Percentiles rank a stretch among this genome's conserved stretches.
Conservation (phyloP, 495 filamentous ascomycete genomes). For the Aeminium ludgeri region DNA sequence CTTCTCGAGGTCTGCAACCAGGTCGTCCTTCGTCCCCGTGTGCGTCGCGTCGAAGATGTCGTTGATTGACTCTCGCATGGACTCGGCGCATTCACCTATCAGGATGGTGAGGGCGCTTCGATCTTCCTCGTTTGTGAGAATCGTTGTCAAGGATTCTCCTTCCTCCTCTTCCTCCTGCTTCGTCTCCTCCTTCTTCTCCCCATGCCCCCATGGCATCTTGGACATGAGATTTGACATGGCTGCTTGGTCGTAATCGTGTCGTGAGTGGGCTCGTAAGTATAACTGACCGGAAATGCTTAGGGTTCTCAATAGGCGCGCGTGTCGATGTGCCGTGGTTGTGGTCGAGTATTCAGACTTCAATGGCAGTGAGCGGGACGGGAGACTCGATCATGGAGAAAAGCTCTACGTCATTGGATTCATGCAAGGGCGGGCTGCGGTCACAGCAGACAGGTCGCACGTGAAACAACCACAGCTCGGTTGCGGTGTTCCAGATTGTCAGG, state of each 20-base stretch:
- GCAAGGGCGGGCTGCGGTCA: too few species aligned
- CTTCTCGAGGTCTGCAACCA: conserved; percentile 7
- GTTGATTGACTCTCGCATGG: conserved; percentile 22
- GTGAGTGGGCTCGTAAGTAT: too few species aligned
- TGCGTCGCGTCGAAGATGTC: conserved; percentile 25
- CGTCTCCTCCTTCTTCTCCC: conserved; percentile 16
- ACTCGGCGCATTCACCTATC: conserved; percentile 25
- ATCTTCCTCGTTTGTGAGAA: conserved; percentile 22
- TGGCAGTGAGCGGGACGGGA: too few species aligned
- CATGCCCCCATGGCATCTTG: conserved; percentile 3
- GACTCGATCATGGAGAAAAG: too few species aligned
- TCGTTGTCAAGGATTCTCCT: conserved; percentile 22
- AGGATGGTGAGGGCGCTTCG: conserved; percentile 25
- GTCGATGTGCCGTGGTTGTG: too few species aligned
- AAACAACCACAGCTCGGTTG: too few species aligned
- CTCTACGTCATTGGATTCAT: neutral
- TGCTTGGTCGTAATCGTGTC: neutral
- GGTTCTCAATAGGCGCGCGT: too few species aligned
- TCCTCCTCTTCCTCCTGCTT: conserved; percentile 11
- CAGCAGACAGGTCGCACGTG: too few species aligned
- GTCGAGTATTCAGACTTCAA: too few species aligned
- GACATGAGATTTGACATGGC: conserved; percentile 1
- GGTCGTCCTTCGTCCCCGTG: conserved; percentile 17
- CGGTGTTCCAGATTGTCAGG: neutral
- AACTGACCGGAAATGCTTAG: too few species aligned